Evolutionary conservation across 352 stramenopile species (phyloP).

Genomic region (Pythium phragmiticola): DNA sequence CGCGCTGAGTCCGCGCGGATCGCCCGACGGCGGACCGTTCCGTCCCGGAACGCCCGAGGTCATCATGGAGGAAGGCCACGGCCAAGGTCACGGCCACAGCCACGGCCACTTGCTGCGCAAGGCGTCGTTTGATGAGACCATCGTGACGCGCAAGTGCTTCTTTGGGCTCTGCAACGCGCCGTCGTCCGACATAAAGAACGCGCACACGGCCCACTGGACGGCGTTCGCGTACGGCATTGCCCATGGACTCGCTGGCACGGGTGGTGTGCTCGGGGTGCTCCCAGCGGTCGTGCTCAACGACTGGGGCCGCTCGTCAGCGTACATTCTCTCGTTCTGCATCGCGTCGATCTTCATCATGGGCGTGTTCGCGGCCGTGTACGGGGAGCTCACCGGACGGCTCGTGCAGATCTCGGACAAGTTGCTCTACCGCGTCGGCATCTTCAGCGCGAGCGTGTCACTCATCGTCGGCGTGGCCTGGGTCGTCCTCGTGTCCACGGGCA

Average conservation of each 20-base stretch:
- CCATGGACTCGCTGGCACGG: constrained; percentile 64
- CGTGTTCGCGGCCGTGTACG: constrained; percentile 61
- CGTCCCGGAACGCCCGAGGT: constrained; percentile 20
- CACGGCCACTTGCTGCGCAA: constrained; percentile 21
- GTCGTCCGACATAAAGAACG: constrained; percentile 47
- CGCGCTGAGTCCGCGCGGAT: constrained; percentile 3
- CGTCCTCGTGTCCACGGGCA: constrained; percentile 37
- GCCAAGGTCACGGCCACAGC: constrained; percentile 4
- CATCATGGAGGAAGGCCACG: constrained; percentile 20
- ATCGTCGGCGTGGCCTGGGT: constrained; percentile 49
- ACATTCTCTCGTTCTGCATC: constrained; percentile 74
- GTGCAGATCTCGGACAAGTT: constrained; percentile 28
- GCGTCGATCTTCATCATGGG: constrained; percentile 77
- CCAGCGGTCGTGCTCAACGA: constrained; percentile 68
- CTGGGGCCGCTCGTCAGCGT: constrained; percentile 41
- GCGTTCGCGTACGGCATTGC: constrained; percentile 63
- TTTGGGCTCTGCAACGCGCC: constrained; percentile 37
- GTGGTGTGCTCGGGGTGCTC: constrained; percentile 60
- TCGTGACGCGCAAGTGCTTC: constrained; percentile 41
- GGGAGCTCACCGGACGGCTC: constrained; percentile 36
- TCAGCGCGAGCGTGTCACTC: constrained; percentile 39
- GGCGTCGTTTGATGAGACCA: constrained; percentile 34
- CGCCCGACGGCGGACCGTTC: constrained; percentile 18
- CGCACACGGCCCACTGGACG: constrained; percentile 31
- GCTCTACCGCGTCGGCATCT: constrained; percentile 41